Evolutionary conservation across 345 rosid genomes (phyloP), one percentile per base, ranked within the genome.

Genomic region (Moringa oleifera): DNA sequence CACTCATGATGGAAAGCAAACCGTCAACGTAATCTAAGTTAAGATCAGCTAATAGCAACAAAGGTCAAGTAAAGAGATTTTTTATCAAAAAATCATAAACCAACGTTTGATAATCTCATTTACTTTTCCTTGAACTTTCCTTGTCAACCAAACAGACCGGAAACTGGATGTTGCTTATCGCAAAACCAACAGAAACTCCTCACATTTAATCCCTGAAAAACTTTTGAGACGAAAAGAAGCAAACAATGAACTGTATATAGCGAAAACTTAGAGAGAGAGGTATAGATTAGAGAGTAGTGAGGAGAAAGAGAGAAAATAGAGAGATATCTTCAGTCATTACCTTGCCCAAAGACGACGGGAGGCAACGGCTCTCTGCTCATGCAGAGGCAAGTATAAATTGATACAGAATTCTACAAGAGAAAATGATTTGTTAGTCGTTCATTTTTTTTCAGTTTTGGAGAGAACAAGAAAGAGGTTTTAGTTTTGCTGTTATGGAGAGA

Each of bases 401-500:
- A 53, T 24, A 53, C 15, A 53, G 13, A 56, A 16, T 25, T 24
- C 2, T 25, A 56, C 3, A 56, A 41, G n/a, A 37, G 4, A 23
- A 47, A 20, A 20, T 33, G 21, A 41, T 41, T 15, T 1, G 47
- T 41, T 41, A 11, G 6, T 41, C 12, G 33, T 28, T 28, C n/a
- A n/a, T n/a, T n/a, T n/a, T n/a, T 7, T 41, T 41, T 41, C 47
- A 41, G 47, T 41, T 41, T 41, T 15, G 20, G 25, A 18, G 25
- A 18, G 55, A 55, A 63, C n/a, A 20, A 53, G 21, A 18, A 61
- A 55, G 66, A 36, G 59, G 41, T 51, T 11, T n/a, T 23, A 62
- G 56, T 23, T 51, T 50, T 63, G 18, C 60, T 54, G 66, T 64
- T 58, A 73, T 58, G 37, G 75, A 64, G 70, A 62, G 66, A 68